These are phyloP conservation scores for Apiotrichum veenhuisii DNA, from an alignment of 1,284 basidiomycete genomes.

Conservation along the genomic window DNA sequence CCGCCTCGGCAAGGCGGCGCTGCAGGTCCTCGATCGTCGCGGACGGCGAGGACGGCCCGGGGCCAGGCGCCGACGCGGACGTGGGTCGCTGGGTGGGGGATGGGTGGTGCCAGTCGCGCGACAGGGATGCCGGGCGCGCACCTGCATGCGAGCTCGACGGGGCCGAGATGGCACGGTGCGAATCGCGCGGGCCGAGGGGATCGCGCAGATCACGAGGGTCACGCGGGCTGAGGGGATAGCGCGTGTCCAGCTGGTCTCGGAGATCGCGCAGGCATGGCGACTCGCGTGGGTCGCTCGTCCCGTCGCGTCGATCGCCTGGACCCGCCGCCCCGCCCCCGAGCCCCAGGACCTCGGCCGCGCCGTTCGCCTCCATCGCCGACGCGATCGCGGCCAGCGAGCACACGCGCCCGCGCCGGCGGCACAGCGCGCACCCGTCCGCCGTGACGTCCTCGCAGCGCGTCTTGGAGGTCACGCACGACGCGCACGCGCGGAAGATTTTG, in stretches of 20 bases:
- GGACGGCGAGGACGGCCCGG: too few species aligned
- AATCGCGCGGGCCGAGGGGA: too few species aligned
- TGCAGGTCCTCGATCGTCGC: slow-evolving; percentile 8
- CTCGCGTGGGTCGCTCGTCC: too few species aligned
- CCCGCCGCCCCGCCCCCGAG: neutral
- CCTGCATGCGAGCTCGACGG: too few species aligned
- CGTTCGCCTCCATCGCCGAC: slow-evolving; percentile 2
- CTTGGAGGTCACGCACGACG: slow-evolving; percentile 30
- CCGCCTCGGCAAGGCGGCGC: slow-evolving; percentile 12
- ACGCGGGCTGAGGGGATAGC: too few species aligned
- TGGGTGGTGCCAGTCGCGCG: neutral
- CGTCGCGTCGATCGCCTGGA: neutral
- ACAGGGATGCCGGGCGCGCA: neutral
- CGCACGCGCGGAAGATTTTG: slow-evolving; percentile 34
- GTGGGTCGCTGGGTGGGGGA: too few species aligned
- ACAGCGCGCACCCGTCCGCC: slow-evolving; percentile 26
- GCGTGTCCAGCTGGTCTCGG: too few species aligned
- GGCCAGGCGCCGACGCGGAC: neutral
- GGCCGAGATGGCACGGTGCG: too few species aligned
- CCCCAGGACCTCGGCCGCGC: too few species aligned
- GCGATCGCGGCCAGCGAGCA: slow-evolving; percentile 26
- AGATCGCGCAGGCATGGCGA: too few species aligned
- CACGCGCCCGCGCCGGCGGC: slow-evolving; percentile 24
- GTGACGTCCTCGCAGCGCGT: slow-evolving; percentile 36
- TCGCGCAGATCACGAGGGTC: too few species aligned